Conservation (phyloP, 208 protist species). For the Leishmania gerbilli region DNA sequence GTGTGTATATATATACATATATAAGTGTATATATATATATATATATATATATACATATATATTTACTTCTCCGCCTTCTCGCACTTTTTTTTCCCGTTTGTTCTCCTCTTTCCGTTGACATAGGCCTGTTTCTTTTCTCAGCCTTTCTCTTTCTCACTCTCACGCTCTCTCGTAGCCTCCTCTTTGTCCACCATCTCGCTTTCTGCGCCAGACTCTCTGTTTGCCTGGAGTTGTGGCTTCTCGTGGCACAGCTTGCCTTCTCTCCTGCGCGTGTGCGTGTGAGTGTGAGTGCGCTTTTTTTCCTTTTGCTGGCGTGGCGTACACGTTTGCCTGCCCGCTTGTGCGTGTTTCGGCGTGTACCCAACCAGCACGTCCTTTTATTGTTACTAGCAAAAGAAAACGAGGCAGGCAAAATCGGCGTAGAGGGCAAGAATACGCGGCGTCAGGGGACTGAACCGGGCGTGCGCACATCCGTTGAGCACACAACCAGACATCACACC, state of each 20-base stretch:
- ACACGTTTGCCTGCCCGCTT: not conserved
- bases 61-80: too few species aligned
- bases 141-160: not conserved
- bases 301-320: not conserved
- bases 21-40: too few species aligned
- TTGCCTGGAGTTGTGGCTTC: not conserved
- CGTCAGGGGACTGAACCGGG: not conserved
- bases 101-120: not conserved
- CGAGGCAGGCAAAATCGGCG: not conserved
- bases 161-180: not conserved
- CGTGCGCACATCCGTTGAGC: not conserved
- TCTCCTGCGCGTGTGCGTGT: not conserved
- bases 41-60: too few species aligned
- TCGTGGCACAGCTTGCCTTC: too few species aligned
- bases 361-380: conserved; percentile 7
- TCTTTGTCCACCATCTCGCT: not conserved
- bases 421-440: not conserved
- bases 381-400: conserved; percentile 4
- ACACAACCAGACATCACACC: not conserved
- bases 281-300: not conserved
- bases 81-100: not conserved
- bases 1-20: too few species aligned
- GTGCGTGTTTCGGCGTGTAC: conserved; percentile 2
- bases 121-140: not conserved
- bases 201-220: not conserved